These are phyloP conservation scores for Agrocybe chaxingu DNA, from an alignment of 768 basidiomycete genomes.

Conservation along the genomic window DNA sequence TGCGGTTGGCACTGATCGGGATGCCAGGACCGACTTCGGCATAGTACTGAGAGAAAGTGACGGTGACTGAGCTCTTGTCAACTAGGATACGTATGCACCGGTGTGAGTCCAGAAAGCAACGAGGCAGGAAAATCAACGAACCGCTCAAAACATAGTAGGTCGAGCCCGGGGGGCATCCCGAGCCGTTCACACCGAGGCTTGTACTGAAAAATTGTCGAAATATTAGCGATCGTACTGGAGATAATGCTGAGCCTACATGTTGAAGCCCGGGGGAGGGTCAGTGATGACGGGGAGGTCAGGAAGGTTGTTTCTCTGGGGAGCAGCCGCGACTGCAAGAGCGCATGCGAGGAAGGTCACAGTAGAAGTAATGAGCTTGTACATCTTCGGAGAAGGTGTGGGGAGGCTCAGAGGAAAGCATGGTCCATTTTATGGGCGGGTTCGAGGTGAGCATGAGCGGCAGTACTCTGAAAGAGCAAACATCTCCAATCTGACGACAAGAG, in stretches of 20 bases:
- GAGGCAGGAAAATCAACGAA: not conserved
- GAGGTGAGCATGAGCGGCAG: no score
- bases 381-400: conserved; percentile 7
- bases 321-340: conserved; percentile 6
- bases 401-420: not conserved
- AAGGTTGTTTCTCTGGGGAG: conserved; percentile 8
- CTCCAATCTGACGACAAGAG: no score
- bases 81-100: conserved; percentile 1
- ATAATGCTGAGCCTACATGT: conserved; percentile 12
- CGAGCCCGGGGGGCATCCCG: conserved; percentile 19
- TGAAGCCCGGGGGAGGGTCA: conserved; percentile 20
- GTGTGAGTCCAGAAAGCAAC: not conserved
- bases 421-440: conserved; percentile 5
- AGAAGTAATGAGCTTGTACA: conserved; percentile 7
- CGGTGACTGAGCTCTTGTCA: conserved; percentile 18
- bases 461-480: no score
- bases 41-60: conserved; percentile 21
- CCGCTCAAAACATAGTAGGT: conserved; percentile 18
- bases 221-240: not conserved
- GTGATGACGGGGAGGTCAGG: conserved; percentile 9
- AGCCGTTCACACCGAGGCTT: conserved; percentile 18
- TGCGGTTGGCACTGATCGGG: conserved; percentile 18
- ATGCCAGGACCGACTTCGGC: conserved; percentile 22
- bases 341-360: conserved; percentile 5
- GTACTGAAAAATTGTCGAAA: conserved; percentile 10